A percentile compares a stretch with the other conserved stretches of the same genome.
Conservation (phyloP, 805 yeast species). For the Candida sithepensis region DNA sequence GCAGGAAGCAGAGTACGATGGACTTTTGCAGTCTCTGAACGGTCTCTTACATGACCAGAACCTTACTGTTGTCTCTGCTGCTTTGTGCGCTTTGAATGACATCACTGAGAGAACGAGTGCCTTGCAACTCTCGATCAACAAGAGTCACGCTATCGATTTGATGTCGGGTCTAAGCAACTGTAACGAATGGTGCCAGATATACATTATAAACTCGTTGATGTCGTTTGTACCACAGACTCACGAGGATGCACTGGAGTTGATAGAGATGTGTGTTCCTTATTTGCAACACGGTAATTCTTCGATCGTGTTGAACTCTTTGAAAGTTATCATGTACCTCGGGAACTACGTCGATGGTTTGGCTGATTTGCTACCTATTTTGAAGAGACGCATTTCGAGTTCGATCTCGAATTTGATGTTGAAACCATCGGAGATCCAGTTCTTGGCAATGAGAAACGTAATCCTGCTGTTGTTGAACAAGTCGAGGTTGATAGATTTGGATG, state of each 20-base stretch:
- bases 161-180: constrained; percentile 38
- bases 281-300: constrained; percentile 79
- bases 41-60: constrained; percentile 52
- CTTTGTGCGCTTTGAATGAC: constrained; percentile 62
- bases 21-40: constrained; percentile 48
- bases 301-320: constrained; percentile 73
- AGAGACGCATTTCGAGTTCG: constrained; percentile 62
- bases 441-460: constrained; percentile 77
- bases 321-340: constrained; percentile 65
- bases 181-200: constrained; percentile 73
- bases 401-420: constrained; percentile 66
- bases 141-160: constrained; percentile 40
- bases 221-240: constrained; percentile 66
- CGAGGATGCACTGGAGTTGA: constrained; percentile 61
- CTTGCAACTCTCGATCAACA: constrained; percentile 52
- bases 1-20: constrained; percentile 34
- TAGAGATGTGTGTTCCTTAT: constrained; percentile 64
- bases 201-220: constrained; percentile 62
- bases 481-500: constrained; percentile 58
- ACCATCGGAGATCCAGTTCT: constrained; percentile 79
- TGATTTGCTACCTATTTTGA: constrained; percentile 50
- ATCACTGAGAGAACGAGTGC: constrained; percentile 55
- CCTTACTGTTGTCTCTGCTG: constrained; percentile 64
- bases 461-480: constrained; percentile 66
- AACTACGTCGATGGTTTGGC: constrained; percentile 64